Evolutionary conservation across 768 basidiomycete genomes (phyloP), one percentile per base, ranked within the genome.

Genomic region (Leccinum broughii): DNA sequence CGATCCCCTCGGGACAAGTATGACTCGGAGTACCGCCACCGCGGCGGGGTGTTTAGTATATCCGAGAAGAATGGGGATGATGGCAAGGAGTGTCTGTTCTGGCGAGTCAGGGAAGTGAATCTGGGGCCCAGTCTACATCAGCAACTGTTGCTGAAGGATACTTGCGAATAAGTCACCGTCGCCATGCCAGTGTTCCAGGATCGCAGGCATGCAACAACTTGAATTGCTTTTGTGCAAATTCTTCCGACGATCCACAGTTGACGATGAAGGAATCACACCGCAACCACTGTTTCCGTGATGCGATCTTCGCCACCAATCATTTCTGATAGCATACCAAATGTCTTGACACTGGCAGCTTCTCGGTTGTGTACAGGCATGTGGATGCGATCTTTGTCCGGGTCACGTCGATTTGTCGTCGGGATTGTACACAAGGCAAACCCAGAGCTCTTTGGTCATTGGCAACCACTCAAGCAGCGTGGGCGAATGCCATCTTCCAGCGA

Each of bases 331-430:
- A 26, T 26, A 26, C 26, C 26, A 26, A 80, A 84, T 1, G 70
- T 77, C 11, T 30, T 78, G 32, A 34, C 32, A 34, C 32, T 72
- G 32, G 84, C 80, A 49, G 65, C 68, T 61, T 81, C 54, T 17
- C 39, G 30, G 26, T 70, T 76, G 62, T 81, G 81, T 67, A 71
- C 79, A 3, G 85, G 85, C 82, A 87, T 82, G 66, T 87, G 83
- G 44, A 80, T 77, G 20, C 80, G 76, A 60, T 83, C 83, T 50
- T 71, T 71, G 60, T 76, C 74, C 6, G 4, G 55, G 48, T 84
- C 86, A 88, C 28, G 84, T 84, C 13, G 80, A 74, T 66, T 80
- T 82, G 66, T 88, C 83, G 48, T 77, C 66, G 2, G 83, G 81
- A 65, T 85, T 79, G 59, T 81, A 66, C 30, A 80, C 81, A 49